Conservation (phyloP, 1,284 basidiomycete species). For the Cystobasidium slooffiae region DNA sequence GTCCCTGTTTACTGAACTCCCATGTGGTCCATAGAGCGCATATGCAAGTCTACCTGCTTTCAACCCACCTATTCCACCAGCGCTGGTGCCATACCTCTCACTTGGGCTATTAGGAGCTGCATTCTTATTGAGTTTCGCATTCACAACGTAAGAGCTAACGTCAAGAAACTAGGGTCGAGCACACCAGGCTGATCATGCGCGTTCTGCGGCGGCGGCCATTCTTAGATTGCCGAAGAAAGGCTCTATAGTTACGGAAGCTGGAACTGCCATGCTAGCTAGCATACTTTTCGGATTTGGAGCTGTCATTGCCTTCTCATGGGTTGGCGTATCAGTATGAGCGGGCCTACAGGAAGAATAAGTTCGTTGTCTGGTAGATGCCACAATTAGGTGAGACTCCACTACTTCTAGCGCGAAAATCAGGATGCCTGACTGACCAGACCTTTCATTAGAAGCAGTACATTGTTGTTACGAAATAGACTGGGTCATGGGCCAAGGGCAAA, state of each 20-base stretch:
- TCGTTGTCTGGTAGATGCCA: too few species aligned
- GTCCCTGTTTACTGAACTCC: background rate
- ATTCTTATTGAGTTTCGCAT: constrained; percentile 31
- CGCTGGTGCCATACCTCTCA: constrained; percentile 17
- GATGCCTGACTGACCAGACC: too few species aligned
- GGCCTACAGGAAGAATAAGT: background rate
- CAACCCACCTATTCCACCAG: constrained; percentile 12
- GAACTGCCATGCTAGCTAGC: constrained; percentile 27
- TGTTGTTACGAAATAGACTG: too few species aligned
- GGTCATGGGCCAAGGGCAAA: too few species aligned
- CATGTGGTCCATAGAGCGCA: background rate
- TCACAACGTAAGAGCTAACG: constrained; percentile 19
- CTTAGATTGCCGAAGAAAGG: constrained; percentile 22
- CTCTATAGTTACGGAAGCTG: constrained; percentile 11
- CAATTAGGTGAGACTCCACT: too few species aligned
- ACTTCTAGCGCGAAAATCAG: too few species aligned
- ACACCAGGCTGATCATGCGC: background rate
- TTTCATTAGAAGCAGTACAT: too few species aligned
- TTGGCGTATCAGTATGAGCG: constrained; percentile 19
- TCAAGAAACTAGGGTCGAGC: too few species aligned
- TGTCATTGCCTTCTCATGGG: constrained; percentile 27
- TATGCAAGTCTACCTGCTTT: constrained; percentile 22
- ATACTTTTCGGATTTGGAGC: constrained; percentile 31
- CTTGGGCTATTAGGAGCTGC: constrained; percentile 19
- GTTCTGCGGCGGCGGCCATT: too few species aligned